Evolutionary conservation across 176 grass and related monocot genomes (phyloP), one percentile per base, ranked within the genome.

Genomic region (Musa beccarii): DNA sequence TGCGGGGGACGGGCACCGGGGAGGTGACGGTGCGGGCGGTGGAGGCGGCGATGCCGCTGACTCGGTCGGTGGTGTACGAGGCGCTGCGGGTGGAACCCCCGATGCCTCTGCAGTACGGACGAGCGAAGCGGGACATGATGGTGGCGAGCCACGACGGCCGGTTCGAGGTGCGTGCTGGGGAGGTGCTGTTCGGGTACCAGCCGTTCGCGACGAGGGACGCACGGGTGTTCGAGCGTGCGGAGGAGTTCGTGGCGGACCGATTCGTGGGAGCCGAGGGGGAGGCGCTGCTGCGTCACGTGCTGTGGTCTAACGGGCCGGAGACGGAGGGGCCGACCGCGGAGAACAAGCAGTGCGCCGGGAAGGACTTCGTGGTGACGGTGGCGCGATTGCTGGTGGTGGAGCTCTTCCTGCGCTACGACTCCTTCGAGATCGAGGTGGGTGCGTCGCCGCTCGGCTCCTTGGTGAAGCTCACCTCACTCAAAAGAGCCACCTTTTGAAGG

Each of bases 221-320:
- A 5, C 26, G 7, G 25, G 66, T 43, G 10, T 43, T 43, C 24
- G 26, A 43, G 26, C 26, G 15, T 10, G 13, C 66, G 10, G 26
- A 68, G 66, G 2, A 24, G 13, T 68, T 68, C 66, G 3, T 43
- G 26, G 13, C 26, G 16, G 66, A 66, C 21, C 20, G 63, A 25
- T 66, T 66, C 63, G 10, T 66, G 63, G 63, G 63, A 22, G 23
- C 63, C 8, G 63, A 66, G 63, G 63, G 63, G 11, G 63, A 28
- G 23, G 23, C 63, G 22, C 63, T 66, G 11, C 20, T 66, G 63
- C 63, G 63, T n/a, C 63, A 66, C 63, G 63, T 66, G 21, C 8
- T 66, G 10, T 66, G 63, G 63, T 66, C 63, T n/a, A 66, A 66
- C 63, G 63, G 63, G 12, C 63, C 63, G 63, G 63, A 66, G 63